phyloP scores from a whole-genome alignment of 768 basidiomycete species.

The Mycena polygramma region DNA sequence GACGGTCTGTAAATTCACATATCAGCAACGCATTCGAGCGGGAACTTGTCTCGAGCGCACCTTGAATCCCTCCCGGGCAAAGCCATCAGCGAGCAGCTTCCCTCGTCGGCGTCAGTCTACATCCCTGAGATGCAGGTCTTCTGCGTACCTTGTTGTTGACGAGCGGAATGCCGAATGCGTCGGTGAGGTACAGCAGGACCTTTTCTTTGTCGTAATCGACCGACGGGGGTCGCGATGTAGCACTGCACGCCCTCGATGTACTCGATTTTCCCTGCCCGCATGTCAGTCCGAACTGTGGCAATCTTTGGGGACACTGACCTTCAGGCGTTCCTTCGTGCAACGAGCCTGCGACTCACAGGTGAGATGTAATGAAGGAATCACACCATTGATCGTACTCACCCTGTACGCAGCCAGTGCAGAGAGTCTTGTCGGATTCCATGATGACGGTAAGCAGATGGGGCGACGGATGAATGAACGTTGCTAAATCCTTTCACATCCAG shows the following conservation, averaged over 20 bases:
- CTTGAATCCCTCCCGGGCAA: slow-evolving; percentile 34
- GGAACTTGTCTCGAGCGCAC: background rate
- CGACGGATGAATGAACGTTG: too few species aligned
- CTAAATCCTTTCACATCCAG: too few species aligned
- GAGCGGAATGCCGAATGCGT: slow-evolving; percentile 53
- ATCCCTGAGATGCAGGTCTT: too few species aligned
- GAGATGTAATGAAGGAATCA: background rate
- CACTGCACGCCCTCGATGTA: background rate
- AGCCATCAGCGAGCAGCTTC: slow-evolving; percentile 34
- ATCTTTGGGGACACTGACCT: background rate
- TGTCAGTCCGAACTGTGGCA: background rate
- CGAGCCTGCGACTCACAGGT: background rate
- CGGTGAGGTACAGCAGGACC: slow-evolving; percentile 55
- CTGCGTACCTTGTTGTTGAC: slow-evolving; percentile 41
- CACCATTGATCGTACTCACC: background rate
- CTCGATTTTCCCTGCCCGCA: background rate
- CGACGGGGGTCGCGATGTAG: slow-evolving; percentile 43
- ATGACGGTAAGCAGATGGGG: too few species aligned
- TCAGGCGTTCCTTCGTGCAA: background rate
- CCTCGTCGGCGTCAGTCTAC: too few species aligned
- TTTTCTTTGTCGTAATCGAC: slow-evolving; percentile 54
- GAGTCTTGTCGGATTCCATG: background rate
- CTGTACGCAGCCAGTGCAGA: background rate
- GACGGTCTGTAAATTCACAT: slow-evolving; percentile 38
- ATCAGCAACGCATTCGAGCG: background rate